Conservation (phyloP, 805 yeast genomes). For the Yarrowia hollandica region DNA sequence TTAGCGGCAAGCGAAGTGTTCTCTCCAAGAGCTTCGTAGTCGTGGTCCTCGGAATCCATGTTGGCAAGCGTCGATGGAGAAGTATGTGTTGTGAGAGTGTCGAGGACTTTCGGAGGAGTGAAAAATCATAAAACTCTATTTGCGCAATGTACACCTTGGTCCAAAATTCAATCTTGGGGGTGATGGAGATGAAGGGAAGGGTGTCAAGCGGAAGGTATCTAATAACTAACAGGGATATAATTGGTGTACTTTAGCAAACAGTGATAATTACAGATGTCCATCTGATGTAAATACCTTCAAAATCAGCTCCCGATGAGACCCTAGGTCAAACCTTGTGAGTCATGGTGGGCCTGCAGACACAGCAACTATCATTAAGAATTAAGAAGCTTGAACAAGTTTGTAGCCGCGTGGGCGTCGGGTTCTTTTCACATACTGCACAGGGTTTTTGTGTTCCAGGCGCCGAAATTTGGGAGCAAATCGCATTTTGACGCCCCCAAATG, state of each 20-base stretch:
- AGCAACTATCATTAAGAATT: conserved; percentile 8
- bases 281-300: too few relatives aligned
- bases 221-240: too few relatives aligned
- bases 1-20: conserved; percentile 81
- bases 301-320: too few relatives aligned
- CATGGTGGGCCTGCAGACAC: not conserved
- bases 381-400: not conserved
- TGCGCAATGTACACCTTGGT: too few relatives aligned
- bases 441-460: too few relatives aligned
- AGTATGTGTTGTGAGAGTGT: conserved; percentile 15
- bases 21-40: conserved; percentile 89
- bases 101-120: conserved; percentile 10
- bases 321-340: conserved; percentile 6
- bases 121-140: conserved; percentile 19
- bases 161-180: too few relatives aligned
- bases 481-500: too few relatives aligned
- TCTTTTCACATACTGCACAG: not conserved
- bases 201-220: too few relatives aligned
- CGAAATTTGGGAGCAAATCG: not conserved
- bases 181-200: not conserved
- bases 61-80: conserved; percentile 26
- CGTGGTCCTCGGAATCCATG: conserved; percentile 42
- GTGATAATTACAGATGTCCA: too few relatives aligned
- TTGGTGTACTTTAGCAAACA: too few relatives aligned
- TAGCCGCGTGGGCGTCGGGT: not conserved